Conservation (phyloP, 1,139 yeast species). For the Nakaseomyces sp. region DNA sequence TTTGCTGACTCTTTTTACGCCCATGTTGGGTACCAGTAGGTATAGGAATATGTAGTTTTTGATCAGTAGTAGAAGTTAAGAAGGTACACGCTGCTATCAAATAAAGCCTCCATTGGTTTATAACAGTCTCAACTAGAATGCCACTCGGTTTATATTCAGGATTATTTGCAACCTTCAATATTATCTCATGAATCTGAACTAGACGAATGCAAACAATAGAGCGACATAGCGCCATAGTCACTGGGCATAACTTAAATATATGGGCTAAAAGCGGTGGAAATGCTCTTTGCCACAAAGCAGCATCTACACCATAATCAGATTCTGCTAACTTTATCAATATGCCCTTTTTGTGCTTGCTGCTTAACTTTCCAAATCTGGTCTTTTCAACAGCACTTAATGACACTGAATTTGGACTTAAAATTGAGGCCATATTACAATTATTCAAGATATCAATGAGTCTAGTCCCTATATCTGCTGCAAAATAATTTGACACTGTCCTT, state of each 20-base stretch:
- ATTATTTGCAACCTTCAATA: slow-evolving; percentile 54
- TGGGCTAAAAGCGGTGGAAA: slow-evolving; percentile 68
- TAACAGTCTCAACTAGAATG: slow-evolving; percentile 61
- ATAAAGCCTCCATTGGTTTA: slow-evolving; percentile 84
- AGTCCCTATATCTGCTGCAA: slow-evolving; percentile 72
- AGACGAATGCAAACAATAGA: slow-evolving; percentile 84
- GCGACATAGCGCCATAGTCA: slow-evolving; percentile 88
- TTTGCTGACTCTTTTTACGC: slow-evolving; percentile 60
- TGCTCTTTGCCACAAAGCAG: slow-evolving; percentile 87
- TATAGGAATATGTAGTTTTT: slow-evolving; percentile 53
- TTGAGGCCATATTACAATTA: slow-evolving; percentile 55
- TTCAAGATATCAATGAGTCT: slow-evolving; percentile 74
- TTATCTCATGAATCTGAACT: slow-evolving; percentile 80
- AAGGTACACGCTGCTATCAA: slow-evolving; percentile 89
- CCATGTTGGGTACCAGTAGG: slow-evolving; percentile 29
- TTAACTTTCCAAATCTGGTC: slow-evolving; percentile 57
- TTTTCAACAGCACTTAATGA: slow-evolving; percentile 72
- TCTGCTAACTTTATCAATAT: slow-evolving; percentile 70
- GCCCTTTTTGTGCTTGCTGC: slow-evolving; percentile 48
- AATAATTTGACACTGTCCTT: slow-evolving; percentile 50
- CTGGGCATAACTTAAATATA: slow-evolving; percentile 77
- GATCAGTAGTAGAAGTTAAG: slow-evolving; percentile 81
- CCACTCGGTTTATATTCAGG: slow-evolving; percentile 27
- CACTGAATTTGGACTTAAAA: slow-evolving; percentile 51
- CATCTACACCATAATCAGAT: slow-evolving; percentile 89